Percentiles rank a stretch among this genome's conserved stretches.
These are phyloP conservation scores for Calophaca sinica DNA, from an alignment of 306 rosid genomes.

Conservation along the genomic window DNA sequence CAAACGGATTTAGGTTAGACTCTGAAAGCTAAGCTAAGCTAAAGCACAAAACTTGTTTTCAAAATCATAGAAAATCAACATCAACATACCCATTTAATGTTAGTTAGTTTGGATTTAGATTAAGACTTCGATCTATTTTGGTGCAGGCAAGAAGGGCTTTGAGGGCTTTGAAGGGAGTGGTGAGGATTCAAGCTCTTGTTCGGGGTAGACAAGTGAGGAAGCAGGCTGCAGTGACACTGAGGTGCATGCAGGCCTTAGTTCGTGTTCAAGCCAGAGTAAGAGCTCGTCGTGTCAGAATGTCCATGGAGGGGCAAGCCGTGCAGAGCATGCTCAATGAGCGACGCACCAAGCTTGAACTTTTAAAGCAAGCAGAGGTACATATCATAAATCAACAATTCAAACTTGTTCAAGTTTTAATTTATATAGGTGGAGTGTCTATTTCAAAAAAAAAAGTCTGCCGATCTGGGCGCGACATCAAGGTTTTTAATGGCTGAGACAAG, in stretches of 20 bases:
- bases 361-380: slow-evolving; percentile 94
- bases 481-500: too few relatives aligned
- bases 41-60: too few relatives aligned
- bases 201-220: slow-evolving; percentile 94
- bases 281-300: slow-evolving; percentile 94
- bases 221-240: slow-evolving; percentile 95
- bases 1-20: too few relatives aligned
- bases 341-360: slow-evolving; percentile 73
- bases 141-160: slow-evolving; percentile 94
- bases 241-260: slow-evolving; percentile 98
- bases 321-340: slow-evolving; percentile 74
- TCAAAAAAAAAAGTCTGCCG: too few relatives aligned
- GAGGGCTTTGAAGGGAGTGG: slow-evolving; percentile 95
- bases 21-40: too few relatives aligned
- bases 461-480: too few relatives aligned
- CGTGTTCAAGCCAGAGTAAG: slow-evolving; percentile 96
- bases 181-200: slow-evolving; percentile 96
- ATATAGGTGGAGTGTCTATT: too few relatives aligned
- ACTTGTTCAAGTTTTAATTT: neutral
- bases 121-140: too few relatives aligned
- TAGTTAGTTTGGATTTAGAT: too few relatives aligned
- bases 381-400: neutral
- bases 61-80: too few relatives aligned
- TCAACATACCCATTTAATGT: too few relatives aligned
- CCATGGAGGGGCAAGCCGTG: slow-evolving; percentile 91